A percentile compares a stretch with the other conserved stretches of the same genome.
Conservation (phyloP, 2,329 filamentous ascomycete genomes). For the Paecilomyces formosus region DNA sequence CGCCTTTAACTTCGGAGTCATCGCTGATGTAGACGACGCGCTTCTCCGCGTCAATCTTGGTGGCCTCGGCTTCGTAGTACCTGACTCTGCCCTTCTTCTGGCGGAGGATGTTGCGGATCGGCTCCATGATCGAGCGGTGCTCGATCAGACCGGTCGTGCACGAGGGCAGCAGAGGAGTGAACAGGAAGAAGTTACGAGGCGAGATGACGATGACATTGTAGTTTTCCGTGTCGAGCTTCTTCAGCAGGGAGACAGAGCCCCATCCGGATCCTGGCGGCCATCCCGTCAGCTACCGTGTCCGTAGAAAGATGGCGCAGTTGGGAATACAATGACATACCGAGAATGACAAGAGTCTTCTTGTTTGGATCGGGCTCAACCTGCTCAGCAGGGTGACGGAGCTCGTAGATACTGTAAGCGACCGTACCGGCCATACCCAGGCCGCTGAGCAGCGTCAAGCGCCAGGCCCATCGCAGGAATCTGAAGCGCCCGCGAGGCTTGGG, state of each 20-base stretch:
- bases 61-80: conserved; percentile 97
- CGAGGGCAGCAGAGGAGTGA: conserved; percentile 92
- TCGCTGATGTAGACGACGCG: conserved; percentile 86
- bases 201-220: conserved; percentile 99
- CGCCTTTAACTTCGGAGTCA: conserved; percentile 86
- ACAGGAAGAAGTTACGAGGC: conserved; percentile 98
- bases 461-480: conserved; percentile 67
- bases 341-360: conserved; percentile 95
- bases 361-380: conserved; percentile 71
- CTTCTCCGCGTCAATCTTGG: conserved; percentile 86
- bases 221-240: conserved; percentile 98
- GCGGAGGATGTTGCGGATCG: conserved; percentile 88
- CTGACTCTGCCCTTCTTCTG: conserved; percentile 90
- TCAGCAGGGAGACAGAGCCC: conserved; percentile 91
- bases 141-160: conserved; percentile 97
- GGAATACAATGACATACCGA: conserved; percentile 54
- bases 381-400: conserved; percentile 70
- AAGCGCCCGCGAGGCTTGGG: conserved; percentile 53
- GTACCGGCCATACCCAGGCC: conserved; percentile 62
- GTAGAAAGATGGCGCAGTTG: conserved; percentile 5
- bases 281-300: conserved; percentile 12
- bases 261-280: conserved; percentile 74
- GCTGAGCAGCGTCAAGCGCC: conserved; percentile 74
- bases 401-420: conserved; percentile 73
- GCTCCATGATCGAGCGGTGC: conserved; percentile 99